Base-by-base conservation (phyloP, 495 filamentous ascomycete species). In the Lophium mytilinum region DNA sequence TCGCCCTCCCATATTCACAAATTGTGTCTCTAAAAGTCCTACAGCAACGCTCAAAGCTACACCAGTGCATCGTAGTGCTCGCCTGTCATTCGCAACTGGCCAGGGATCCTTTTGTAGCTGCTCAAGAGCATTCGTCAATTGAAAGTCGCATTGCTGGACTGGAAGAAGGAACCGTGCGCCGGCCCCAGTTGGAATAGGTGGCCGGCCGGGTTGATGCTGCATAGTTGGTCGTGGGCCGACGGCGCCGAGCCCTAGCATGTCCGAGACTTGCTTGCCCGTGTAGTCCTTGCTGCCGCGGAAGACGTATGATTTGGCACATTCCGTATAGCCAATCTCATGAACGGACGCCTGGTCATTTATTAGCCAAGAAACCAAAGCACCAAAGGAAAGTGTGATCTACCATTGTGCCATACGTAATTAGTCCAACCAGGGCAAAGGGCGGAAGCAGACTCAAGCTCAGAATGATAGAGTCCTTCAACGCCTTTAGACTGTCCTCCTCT, bases 261-360 rank as follows among this genome's bases (percentile, higher is more conserved):
- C 94, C 69, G 97, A 93, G 12, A 99, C 91, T 68, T 97, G 90
- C 72, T 97, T 97, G 51, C 90, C 87, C 19, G 82, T 78, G 71
- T 99, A 99, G 63, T 99, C 94, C 76, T 97, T 99, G 78, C 83
- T 95, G 45, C 94, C 94, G 24, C 94, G 82, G 78, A 99, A 99
- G 17, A 99, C 94, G 66, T 96, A 99, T n/a, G 94, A 96, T 74
- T 99, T 99, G 57, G 93, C 88, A 67, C 94, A 97, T 70, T 96
- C 93, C 36, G 86, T 90, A 69, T 99, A 99, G 54, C 94, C 94
- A 66, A 99, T 86, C 75, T 99, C 94, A 67, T 99, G 94, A 21
- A 99, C 88, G 82, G 97, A 91, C 39, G 91, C 79, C 88, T 93
- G 61, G 4, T 37, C 60, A 14, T 42, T 37, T 66, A 52, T 82